These are phyloP conservation scores for Neurospora crassa DNA, from an alignment of 2,329 filamentous ascomycete species.

Conservation along the genomic window DNA sequence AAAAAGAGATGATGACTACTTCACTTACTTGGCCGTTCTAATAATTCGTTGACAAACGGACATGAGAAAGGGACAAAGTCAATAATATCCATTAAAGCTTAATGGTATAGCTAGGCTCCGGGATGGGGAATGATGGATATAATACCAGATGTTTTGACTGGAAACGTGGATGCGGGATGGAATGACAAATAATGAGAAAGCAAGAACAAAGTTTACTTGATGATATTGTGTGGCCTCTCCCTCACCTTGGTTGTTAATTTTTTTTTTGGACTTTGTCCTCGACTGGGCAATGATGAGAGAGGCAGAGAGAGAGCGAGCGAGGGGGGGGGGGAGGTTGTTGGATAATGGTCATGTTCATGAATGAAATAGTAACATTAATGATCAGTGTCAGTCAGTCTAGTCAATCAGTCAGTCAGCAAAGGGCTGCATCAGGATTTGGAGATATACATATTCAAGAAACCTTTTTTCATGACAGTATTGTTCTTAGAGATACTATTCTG, in stretches of 20 bases:
- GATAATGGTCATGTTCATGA: background rate
- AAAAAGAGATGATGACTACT: background rate
- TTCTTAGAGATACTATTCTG: background rate
- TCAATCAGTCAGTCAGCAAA: background rate
- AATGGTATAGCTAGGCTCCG: background rate
- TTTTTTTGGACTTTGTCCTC: background rate
- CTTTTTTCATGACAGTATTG: background rate
- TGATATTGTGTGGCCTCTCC: background rate
- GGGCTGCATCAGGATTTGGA: background rate
- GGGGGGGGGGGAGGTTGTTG: background rate
- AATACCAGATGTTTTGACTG: background rate
- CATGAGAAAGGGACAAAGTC: background rate
- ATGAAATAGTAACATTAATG: background rate
- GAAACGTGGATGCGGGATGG: background rate
- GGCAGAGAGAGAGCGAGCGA: too few species aligned
- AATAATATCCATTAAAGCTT: background rate
- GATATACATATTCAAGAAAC: background rate
- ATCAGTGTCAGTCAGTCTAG: background rate
- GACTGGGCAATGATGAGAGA: background rate
- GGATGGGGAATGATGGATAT: background rate
- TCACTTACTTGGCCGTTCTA: background rate
- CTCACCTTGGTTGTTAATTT: background rate
- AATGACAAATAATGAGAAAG: background rate
- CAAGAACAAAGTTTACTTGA: background rate
- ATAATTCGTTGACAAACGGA: background rate